Conservation (phyloP, 2,329 filamentous ascomycete genomes). For the Stagonosporopsis rhizophila region DNA sequence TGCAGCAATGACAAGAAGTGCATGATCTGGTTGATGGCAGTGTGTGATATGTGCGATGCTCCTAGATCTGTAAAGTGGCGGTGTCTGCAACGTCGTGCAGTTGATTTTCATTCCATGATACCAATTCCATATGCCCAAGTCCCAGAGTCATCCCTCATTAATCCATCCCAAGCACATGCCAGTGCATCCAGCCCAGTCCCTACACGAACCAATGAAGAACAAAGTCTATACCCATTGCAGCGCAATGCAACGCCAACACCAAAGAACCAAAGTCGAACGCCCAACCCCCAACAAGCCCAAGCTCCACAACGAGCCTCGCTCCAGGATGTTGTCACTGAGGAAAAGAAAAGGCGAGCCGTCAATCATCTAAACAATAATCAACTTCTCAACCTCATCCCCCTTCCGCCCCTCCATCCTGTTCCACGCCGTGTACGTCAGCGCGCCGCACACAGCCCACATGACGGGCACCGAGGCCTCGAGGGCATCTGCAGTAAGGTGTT, state of each 20-base stretch:
- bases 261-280: background rate
- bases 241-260: background rate
- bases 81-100: background rate
- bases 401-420: slow-evolving; percentile 39
- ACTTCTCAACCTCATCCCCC: slow-evolving; percentile 40
- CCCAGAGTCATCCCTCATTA: slow-evolving; percentile 4
- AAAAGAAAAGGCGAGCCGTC: background rate
- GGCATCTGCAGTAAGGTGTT: slow-evolving; percentile 19
- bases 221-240: background rate
- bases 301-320: background rate
- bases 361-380: slow-evolving; percentile 28
- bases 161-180: slow-evolving; percentile 3
- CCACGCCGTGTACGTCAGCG: slow-evolving; percentile 37
- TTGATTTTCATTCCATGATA: background rate
- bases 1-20: no score
- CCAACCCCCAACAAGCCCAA: background rate
- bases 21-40: no score
- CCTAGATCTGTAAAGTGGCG: background rate
- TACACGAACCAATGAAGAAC: background rate
- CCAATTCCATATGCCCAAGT: no score
- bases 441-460: slow-evolving; percentile 42
- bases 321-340: background rate
- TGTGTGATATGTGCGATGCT: no score
- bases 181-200: background rate
- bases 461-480: slow-evolving; percentile 42